phyloP scores from a whole-genome alignment of 2,329 filamentous ascomycete genomes.

The Exophiala alcalophila region DNA sequence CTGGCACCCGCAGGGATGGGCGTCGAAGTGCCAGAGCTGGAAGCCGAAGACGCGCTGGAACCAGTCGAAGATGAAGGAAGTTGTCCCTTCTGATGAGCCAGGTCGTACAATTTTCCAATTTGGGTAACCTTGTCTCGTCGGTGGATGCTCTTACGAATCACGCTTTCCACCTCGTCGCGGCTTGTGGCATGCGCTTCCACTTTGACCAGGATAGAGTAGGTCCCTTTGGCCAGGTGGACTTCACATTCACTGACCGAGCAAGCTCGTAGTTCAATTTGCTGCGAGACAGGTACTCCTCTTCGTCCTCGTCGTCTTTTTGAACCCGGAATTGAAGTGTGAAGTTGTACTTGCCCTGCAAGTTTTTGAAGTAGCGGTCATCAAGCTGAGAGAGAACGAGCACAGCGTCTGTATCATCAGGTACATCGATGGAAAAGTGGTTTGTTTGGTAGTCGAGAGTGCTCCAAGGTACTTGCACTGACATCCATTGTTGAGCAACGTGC shows the following conservation, averaged over 20 bases:
- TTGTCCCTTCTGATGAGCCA: conserved; percentile 45
- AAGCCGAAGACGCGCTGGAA: conserved; percentile 4
- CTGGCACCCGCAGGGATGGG: conserved; percentile 29
- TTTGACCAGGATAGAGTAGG: conserved; percentile 73
- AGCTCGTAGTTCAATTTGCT: conserved; percentile 59
- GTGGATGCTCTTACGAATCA: conserved; percentile 64
- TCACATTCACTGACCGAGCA: conserved; percentile 73
- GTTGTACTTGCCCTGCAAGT: conserved; percentile 56
- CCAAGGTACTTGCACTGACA: conserved; percentile 59
- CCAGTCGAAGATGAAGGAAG: conserved; percentile 22
- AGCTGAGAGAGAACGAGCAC: conserved; percentile 60
- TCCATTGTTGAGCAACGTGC: conserved; percentile 62
- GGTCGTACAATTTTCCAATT: conserved; percentile 47
- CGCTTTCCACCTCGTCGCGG: conserved; percentile 50
- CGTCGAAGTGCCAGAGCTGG: conserved; percentile 27
- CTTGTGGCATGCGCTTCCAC: conserved; percentile 62
- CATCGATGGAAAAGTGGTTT: conserved; percentile 57
- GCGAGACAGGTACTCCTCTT: conserved; percentile 58
- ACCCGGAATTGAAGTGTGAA: conserved; percentile 60
- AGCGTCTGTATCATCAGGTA: conserved; percentile 52
- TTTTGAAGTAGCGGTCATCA: conserved; percentile 59
- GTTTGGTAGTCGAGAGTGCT: conserved; percentile 57
- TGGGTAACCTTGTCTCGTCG: conserved; percentile 67
- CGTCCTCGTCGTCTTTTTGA: conserved; percentile 52
- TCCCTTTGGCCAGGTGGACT: conserved; percentile 68